A percentile compares a stretch with the other conserved stretches of the same genome.
Evolutionary conservation across 257 asterid species (phyloP).

Genomic region (Plantago elongata): DNA sequence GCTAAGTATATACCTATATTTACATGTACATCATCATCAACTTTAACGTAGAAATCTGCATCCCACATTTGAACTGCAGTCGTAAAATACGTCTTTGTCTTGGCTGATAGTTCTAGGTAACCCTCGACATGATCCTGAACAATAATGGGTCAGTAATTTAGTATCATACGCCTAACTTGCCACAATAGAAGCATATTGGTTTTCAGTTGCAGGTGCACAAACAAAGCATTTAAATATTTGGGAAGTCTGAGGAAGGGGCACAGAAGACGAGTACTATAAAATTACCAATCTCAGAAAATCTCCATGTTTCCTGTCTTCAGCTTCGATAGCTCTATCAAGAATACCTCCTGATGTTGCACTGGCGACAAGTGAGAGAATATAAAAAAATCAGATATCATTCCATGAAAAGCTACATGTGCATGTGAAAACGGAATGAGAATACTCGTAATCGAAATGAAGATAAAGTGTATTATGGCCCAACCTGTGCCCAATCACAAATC

Average conservation of each 20-base stretch:
- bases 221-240: slow-evolving; percentile 2
- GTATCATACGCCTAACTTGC: background rate
- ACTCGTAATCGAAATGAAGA: too few species aligned
- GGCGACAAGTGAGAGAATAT: slow-evolving; percentile 15
- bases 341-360: slow-evolving; percentile 91
- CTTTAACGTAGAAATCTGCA: slow-evolving; percentile 90
- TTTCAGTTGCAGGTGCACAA: background rate
- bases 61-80: slow-evolving; percentile 83
- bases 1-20: slow-evolving; percentile 51
- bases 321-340: slow-evolving; percentile 90
- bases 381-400: slow-evolving; percentile 7
- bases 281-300: slow-evolving; percentile 80
- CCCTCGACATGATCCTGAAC: slow-evolving; percentile 84
- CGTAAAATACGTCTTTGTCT: slow-evolving; percentile 72
- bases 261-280: background rate
- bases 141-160: slow-evolving; percentile 13
- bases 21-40: slow-evolving; percentile 88
- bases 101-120: slow-evolving; percentile 84
- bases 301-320: slow-evolving; percentile 80
- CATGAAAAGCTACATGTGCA: slow-evolving; percentile 7
- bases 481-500: slow-evolving; percentile 66
- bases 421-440: background rate
- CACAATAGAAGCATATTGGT: background rate
- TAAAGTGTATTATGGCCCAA: slow-evolving; percentile 7
- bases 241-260: slow-evolving; percentile 12